Conservation (phyloP, 2,329 filamentous ascomycete genomes). For the Monosporascus sp. region DNA sequence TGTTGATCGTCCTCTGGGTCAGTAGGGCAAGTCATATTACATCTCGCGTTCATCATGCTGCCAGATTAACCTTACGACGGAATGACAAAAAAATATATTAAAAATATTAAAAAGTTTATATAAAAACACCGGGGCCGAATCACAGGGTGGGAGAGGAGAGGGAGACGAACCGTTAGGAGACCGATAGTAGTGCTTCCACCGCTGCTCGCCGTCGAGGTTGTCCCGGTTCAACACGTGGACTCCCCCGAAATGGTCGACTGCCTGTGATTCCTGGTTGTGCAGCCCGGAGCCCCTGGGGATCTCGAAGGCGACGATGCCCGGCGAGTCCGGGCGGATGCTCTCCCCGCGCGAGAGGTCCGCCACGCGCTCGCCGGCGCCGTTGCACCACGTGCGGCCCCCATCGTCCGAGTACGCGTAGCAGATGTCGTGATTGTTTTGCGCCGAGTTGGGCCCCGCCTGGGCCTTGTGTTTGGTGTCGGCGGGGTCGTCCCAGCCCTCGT, state of each 20-base stretch:
- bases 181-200: slow-evolving; percentile 37
- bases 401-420: slow-evolving; percentile 45
- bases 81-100: neutral
- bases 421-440: slow-evolving; percentile 44
- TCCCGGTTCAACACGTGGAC: slow-evolving; percentile 47
- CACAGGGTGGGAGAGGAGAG: neutral
- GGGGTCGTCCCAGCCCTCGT: slow-evolving; percentile 37
- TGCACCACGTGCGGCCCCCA: slow-evolving; percentile 37
- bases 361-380: slow-evolving; percentile 30
- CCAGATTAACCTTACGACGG: no score
- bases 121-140: neutral
- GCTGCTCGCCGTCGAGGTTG: slow-evolving; percentile 20
- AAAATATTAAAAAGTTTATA: no score
- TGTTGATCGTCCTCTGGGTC: slow-evolving; percentile 5
- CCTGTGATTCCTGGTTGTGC: slow-evolving; percentile 46
- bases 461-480: slow-evolving; percentile 35
- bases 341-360: slow-evolving; percentile 28
- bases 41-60: neutral
- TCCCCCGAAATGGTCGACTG: slow-evolving; percentile 37
- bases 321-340: slow-evolving; percentile 34
- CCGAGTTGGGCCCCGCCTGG: slow-evolving; percentile 37
- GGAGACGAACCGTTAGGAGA: slow-evolving; percentile 23
- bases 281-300: slow-evolving; percentile 42
- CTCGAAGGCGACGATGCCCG: slow-evolving; percentile 37
- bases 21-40: neutral